Conservation (phyloP, 2,329 filamentous ascomycete species). For the Apiospora kogelbergensis region DNA sequence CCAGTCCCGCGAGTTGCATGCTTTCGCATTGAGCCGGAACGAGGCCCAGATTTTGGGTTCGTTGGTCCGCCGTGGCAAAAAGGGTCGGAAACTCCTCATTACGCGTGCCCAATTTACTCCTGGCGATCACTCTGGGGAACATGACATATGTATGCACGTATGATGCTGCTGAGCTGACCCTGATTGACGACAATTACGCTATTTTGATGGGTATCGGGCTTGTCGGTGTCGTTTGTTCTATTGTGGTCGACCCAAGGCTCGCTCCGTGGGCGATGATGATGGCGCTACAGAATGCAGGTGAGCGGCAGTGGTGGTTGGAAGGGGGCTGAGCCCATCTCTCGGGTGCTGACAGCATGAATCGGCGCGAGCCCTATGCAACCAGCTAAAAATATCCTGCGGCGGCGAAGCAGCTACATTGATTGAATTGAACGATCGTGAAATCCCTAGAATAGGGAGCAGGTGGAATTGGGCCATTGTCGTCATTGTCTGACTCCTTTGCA, state of each 20-base stretch:
- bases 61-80: background rate
- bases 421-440: background rate
- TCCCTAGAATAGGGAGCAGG: background rate
- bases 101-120: background rate
- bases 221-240: background rate
- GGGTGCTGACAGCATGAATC: background rate
- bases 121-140: background rate
- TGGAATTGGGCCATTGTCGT: background rate
- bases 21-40: background rate
- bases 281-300: background rate
- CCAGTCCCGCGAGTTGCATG: background rate
- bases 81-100: background rate
- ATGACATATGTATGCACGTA: background rate
- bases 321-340: background rate
- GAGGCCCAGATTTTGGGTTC: background rate
- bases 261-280: background rate
- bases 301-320: background rate
- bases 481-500: background rate
- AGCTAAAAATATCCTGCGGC: background rate
- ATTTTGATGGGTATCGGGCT: background rate
- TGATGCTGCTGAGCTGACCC: background rate
- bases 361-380: background rate
- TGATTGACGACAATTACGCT: background rate
- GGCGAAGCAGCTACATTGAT: background rate
- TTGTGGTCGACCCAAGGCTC: background rate